phyloP scores from a whole-genome alignment of 352 stramenopile species.

The Phytophthora ohioensis region DNA sequence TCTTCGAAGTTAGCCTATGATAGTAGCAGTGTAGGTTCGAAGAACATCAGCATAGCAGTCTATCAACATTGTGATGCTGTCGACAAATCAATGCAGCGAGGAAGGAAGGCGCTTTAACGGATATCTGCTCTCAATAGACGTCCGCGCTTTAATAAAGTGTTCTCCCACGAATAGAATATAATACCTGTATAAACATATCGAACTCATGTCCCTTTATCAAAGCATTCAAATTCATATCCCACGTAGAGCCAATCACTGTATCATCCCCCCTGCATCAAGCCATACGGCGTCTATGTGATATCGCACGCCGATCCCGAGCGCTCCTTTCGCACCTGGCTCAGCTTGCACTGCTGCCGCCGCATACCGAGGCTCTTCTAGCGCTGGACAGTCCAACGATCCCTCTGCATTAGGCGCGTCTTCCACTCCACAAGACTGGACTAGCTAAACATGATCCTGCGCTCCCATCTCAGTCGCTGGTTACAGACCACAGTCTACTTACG shows the following conservation, averaged over 20 bases:
- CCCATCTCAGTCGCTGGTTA: constrained; percentile 36
- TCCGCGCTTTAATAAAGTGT: neutral
- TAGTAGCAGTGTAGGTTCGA: too few relatives aligned
- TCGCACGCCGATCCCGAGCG: constrained; percentile 6
- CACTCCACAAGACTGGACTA: neutral
- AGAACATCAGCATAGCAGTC: too few relatives aligned
- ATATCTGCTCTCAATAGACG: neutral
- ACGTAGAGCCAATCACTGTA: neutral
- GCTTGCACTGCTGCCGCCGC: neutral
- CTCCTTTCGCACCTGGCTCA: constrained; percentile 14
- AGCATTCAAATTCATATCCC: neutral
- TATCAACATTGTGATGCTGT: too few relatives aligned
- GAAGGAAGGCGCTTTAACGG: too few relatives aligned
- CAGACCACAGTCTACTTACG: constrained; percentile 49
- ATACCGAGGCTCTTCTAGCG: constrained; percentile 15
- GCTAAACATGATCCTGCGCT: constrained; percentile 17
- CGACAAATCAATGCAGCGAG: too few relatives aligned
- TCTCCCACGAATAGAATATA: neutral
- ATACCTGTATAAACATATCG: neutral
- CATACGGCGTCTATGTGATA: constrained; percentile 12
- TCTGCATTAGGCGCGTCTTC: constrained; percentile 1
- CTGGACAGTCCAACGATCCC: constrained; percentile 12
- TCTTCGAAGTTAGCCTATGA: too few relatives aligned
- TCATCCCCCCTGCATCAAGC: neutral
- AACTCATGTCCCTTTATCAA: neutral